Conservation (phyloP, 352 stramenopile species). For the Plasmopara halstedii region DNA sequence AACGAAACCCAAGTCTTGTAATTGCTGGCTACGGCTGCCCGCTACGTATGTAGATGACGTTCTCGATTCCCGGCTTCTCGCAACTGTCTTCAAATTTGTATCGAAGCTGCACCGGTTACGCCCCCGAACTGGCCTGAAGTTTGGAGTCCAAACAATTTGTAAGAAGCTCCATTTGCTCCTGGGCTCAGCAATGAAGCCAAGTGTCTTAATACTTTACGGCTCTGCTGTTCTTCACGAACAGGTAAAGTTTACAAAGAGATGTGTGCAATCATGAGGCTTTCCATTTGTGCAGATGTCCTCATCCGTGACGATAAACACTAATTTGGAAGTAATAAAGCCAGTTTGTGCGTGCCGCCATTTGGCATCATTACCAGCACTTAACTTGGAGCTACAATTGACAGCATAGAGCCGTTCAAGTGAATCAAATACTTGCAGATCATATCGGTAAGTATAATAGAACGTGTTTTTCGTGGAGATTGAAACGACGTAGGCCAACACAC, state of each 20-base stretch:
- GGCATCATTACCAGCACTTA: too few relatives aligned
- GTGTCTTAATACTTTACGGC: background rate
- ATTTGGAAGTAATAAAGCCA: too few relatives aligned
- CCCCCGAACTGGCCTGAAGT: slow-evolving; percentile 13
- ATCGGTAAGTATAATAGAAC: too few relatives aligned
- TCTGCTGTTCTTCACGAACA: background rate
- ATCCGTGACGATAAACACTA: too few relatives aligned
- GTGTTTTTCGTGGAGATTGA: too few relatives aligned
- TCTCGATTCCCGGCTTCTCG: slow-evolving; percentile 10
- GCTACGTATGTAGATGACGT: slow-evolving; percentile 7
- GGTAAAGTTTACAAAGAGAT: background rate
- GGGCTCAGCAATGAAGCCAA: slow-evolving; percentile 1
- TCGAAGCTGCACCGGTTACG: slow-evolving; percentile 2
- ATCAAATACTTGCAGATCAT: too few relatives aligned
- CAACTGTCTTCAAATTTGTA: slow-evolving; percentile 23
- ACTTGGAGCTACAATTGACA: too few relatives aligned
- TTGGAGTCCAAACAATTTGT: slow-evolving; percentile 4
- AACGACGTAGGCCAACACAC: too few relatives aligned
- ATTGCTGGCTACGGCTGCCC: slow-evolving; percentile 13
- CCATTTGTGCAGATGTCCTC: too few relatives aligned
- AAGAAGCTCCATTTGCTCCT: background rate
- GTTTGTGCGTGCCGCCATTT: too few relatives aligned
- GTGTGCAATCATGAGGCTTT: too few relatives aligned
- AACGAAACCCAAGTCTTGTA: slow-evolving; percentile 9
- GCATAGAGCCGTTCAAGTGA: too few relatives aligned